Evolutionary conservation across 345 rosid species (phyloP).

Genomic region (Sonneratia caseolaris): DNA sequence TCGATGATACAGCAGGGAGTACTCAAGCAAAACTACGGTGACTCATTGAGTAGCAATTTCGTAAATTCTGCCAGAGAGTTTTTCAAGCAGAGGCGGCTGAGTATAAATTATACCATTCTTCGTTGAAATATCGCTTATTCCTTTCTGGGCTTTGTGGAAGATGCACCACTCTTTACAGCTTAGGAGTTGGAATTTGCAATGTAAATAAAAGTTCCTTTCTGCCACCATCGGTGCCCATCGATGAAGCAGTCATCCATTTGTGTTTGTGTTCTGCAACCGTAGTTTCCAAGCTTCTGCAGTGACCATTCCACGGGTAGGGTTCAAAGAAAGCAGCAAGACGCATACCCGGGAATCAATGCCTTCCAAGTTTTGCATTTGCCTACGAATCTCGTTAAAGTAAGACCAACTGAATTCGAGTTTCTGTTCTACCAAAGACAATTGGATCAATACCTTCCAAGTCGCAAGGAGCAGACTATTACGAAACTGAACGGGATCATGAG

Average conservation of each 20-base stretch:
- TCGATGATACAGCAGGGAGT: conserved; percentile 64
- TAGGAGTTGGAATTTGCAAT: neutral
- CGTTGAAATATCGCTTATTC: no score
- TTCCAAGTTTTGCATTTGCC: no score
- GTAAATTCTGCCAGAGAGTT: neutral
- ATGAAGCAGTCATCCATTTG: neutral
- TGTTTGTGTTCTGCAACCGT: neutral
- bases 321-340: no score
- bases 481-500: no score
- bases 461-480: no score
- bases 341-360: no score
- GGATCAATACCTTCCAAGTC: no score
- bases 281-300: neutral
- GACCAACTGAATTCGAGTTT: no score
- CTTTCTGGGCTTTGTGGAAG: neutral
- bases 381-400: no score
- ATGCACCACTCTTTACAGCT: neutral
- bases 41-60: neutral
- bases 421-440: no score
- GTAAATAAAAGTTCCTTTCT: neutral
- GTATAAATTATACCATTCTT: no score
- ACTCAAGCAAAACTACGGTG: conserved; percentile 1
- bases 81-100: no score
- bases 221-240: neutral
- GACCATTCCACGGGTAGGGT: neutral